These are phyloP conservation scores for Trebouxia sp. DNA, from an alignment of 139 green algal species.

Conservation along the genomic window DNA sequence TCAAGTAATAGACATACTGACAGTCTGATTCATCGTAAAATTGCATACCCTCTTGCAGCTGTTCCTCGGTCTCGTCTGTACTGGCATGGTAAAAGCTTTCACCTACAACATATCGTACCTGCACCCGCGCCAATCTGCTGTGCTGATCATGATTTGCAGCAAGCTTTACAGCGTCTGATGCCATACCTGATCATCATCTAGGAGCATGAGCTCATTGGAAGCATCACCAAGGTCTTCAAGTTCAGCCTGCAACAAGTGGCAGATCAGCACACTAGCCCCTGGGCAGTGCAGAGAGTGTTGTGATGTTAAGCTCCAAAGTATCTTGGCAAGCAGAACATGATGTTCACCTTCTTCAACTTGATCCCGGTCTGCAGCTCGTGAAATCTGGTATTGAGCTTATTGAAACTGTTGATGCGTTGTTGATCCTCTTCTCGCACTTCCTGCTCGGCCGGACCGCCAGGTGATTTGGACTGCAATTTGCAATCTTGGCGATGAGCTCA, in stretches of 20 bases:
- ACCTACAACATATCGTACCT: conserved; percentile 60
- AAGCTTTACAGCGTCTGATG: background rate
- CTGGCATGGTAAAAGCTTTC: conserved; percentile 67
- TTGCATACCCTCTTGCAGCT: conserved; percentile 48
- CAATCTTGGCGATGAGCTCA: too few relatives aligned
- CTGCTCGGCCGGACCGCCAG: background rate
- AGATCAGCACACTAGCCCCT: background rate
- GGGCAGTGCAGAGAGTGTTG: too few relatives aligned
- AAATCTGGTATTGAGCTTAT: conserved; percentile 65
- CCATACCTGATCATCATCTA: conserved; percentile 67
- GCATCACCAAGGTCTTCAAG: conserved; percentile 80
- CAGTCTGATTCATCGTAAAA: too few relatives aligned
- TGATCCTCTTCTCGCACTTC: conserved; percentile 80
- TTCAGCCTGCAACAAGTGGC: conserved; percentile 38
- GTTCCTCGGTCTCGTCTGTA: conserved; percentile 59
- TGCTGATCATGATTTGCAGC: background rate
- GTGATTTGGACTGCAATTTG: background rate
- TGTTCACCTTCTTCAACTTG: conserved; percentile 57
- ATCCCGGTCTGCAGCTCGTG: conserved; percentile 70
- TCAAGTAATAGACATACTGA: too few relatives aligned
- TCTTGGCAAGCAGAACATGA: background rate
- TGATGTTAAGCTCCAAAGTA: background rate
- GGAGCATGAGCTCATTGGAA: conserved; percentile 79
- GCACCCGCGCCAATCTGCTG: background rate
- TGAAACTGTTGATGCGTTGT: conserved; percentile 81